A percentile compares a stretch with the other conserved stretches of the same genome.
phyloP scores from a whole-genome alignment of 75 land plant species.

The Isoetes taiwanensis region DNA sequence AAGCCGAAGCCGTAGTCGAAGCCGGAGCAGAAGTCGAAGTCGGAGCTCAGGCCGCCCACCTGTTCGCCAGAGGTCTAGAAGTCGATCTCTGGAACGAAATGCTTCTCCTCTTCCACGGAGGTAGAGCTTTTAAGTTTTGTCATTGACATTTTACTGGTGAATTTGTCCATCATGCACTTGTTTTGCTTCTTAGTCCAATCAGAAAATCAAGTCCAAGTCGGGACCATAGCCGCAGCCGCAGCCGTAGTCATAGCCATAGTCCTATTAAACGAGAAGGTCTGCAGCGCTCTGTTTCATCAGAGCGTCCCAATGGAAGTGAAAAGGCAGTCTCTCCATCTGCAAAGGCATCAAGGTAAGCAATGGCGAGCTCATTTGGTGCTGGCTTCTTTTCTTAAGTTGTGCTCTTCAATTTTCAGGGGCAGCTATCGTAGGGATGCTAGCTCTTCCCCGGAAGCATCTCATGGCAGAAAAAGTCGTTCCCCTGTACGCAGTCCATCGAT shows the following conservation, averaged over 20 bases:
- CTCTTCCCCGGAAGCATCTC: constrained; percentile 2
- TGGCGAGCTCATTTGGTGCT: too few relatives aligned
- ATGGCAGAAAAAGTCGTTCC: too few relatives aligned
- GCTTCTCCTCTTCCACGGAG: constrained; percentile 1
- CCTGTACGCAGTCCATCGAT: too few relatives aligned
- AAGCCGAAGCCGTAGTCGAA: constrained; percentile 17
- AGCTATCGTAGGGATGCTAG: background rate
- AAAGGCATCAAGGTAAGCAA: background rate
- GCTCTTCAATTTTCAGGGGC: too few relatives aligned
- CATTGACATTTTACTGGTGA: background rate
- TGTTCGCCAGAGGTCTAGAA: constrained; percentile 4
- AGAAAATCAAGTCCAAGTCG: too few relatives aligned
- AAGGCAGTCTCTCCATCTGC: background rate
- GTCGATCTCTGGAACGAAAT: background rate
- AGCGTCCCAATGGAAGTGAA: background rate
- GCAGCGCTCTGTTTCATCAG: too few relatives aligned
- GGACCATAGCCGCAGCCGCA: constrained; percentile 25
- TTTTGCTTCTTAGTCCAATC: too few relatives aligned
- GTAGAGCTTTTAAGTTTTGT: background rate
- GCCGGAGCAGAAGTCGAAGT: constrained; percentile 17
- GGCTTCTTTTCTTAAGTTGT: too few relatives aligned
- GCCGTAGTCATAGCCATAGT: constrained; percentile 23
- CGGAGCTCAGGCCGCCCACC: background rate
- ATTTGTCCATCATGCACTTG: background rate
- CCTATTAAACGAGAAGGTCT: constrained; percentile 9